phyloP scores from a whole-genome alignment of 345 rosid genomes.

The Hypericum perforatum region DNA sequence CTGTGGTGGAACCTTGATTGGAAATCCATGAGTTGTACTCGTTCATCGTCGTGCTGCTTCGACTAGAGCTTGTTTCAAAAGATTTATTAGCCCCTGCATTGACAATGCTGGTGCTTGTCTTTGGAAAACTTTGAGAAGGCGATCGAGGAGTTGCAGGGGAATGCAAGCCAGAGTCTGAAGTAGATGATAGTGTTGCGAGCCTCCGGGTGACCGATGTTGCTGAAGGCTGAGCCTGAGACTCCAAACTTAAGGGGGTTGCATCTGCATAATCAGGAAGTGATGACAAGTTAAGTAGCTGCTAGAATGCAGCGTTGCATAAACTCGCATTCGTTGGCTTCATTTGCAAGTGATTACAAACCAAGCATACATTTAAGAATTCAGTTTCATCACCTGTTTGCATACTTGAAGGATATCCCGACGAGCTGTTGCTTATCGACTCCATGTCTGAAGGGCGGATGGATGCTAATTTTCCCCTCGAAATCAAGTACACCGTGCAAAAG shows the following conservation, averaged over 20 bases:
- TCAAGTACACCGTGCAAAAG: slow-evolving; percentile 66
- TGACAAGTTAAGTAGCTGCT: too few species aligned
- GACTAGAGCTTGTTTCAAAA: slow-evolving; percentile 31
- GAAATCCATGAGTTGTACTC: slow-evolving; percentile 5
- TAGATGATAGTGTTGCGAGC: slow-evolving; percentile 53
- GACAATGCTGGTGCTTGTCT: slow-evolving; percentile 45
- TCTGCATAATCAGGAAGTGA: slow-evolving; percentile 23
- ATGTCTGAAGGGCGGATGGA: slow-evolving; percentile 67
- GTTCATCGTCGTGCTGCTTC: slow-evolving; percentile 10
- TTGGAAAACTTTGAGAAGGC: too few species aligned
- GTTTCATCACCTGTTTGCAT: slow-evolving; percentile 34
- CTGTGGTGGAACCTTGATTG: slow-evolving; percentile 47
- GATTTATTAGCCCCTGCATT: slow-evolving; percentile 52
- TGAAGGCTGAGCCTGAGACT: slow-evolving; percentile 32
- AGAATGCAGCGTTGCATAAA: too few species aligned
- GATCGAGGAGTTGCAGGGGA: slow-evolving; percentile 29
- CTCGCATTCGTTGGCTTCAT: too few species aligned
- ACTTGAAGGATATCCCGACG: slow-evolving; percentile 26
- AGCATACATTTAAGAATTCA: neutral
- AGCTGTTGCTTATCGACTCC: slow-evolving; percentile 39
- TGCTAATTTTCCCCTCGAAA: slow-evolving; percentile 64
- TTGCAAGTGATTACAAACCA: too few species aligned
- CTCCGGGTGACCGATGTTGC: slow-evolving; percentile 44
- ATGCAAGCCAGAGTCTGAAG: slow-evolving; percentile 30
- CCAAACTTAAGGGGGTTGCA: slow-evolving; percentile 27